Evolutionary conservation across 2,329 filamentous ascomycete species (phyloP).

Genomic region (Pseudogymnoascus sp.): DNA sequence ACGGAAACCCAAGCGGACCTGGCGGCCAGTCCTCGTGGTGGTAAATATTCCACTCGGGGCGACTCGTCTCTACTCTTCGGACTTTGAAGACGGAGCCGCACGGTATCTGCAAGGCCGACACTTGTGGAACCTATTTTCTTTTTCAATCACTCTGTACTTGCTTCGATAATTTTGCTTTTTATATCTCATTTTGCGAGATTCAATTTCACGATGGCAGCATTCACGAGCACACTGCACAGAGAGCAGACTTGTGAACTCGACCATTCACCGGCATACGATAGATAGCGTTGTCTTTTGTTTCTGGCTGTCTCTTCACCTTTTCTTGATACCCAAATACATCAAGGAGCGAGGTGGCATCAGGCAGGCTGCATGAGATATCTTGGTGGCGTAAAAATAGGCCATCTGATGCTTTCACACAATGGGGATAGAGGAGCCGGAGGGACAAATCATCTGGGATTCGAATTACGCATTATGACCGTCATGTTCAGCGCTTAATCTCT

Average conservation of each 20-base stretch:
- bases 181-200: conserved; percentile 21
- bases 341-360: conserved; percentile 26
- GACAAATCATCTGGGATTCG: conserved; percentile 9
- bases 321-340: conserved; percentile 30
- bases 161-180: conserved; percentile 16
- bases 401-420: conserved; percentile 9
- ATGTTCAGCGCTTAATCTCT: conserved; percentile 10
- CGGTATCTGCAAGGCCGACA: neutral
- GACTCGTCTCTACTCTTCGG: conserved; percentile 15
- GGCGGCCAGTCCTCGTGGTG: conserved; percentile 48
- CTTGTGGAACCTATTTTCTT: conserved; percentile 7
- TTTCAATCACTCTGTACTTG: conserved; percentile 8
- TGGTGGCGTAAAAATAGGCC: conserved; percentile 4
- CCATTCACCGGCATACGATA: conserved; percentile 31
- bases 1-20: conserved; percentile 46
- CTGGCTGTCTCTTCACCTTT: conserved; percentile 23
- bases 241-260: conserved; percentile 24
- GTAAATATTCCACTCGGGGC: conserved; percentile 33
- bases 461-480: conserved; percentile 11
- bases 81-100: conserved; percentile 6
- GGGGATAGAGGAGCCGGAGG: conserved; percentile 8
- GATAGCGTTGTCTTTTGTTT: conserved; percentile 32
- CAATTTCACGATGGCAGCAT: conserved; percentile 28
- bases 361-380: conserved; percentile 22
- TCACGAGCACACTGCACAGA: conserved; percentile 22